Evolutionary conservation across 129 eudicot species (phyloP).

Genomic region (Artemisia tridentata): DNA sequence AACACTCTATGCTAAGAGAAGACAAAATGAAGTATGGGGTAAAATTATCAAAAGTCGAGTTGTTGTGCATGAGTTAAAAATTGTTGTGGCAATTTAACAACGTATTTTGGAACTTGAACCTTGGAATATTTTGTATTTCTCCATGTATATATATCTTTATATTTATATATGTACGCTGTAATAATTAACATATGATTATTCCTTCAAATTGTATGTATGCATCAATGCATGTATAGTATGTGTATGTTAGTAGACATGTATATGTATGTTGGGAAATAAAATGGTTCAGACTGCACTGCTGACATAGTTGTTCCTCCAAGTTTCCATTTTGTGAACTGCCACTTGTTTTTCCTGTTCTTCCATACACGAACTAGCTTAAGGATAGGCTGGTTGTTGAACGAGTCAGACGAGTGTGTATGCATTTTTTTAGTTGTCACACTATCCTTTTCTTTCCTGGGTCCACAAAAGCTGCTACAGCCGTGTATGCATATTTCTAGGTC

Average conservation of each 20-base stretch:
- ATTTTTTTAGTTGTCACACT: background rate
- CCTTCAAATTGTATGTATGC: background rate
- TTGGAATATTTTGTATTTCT: too few species aligned
- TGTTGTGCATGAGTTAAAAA: too few species aligned
- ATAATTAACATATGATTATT: too few species aligned
- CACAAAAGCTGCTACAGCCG: constrained; percentile 21
- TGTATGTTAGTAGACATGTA: background rate
- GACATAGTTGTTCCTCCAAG: background rate
- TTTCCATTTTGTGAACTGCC: background rate
- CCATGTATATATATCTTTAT: too few species aligned
- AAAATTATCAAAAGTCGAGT: too few species aligned
- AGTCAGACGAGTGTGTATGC: constrained; percentile 20
- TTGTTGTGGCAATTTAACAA: too few species aligned
- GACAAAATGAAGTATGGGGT: too few species aligned
- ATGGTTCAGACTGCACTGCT: background rate
- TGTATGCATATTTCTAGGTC: constrained; percentile 12
- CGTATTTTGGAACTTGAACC: too few species aligned
- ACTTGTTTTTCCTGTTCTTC: constrained; percentile 2
- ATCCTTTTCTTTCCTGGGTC: constrained; percentile 16
- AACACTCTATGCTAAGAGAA: background rate
- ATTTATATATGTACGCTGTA: too few species aligned
- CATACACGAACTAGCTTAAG: constrained; percentile 16
- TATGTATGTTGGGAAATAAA: background rate
- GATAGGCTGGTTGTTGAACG: constrained; percentile 7
- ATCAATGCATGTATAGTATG: background rate